Percentiles rank a stretch among this genome's conserved stretches.
Conservation (phyloP, 352 stramenopile species). For the Bremia lactucae region DNA sequence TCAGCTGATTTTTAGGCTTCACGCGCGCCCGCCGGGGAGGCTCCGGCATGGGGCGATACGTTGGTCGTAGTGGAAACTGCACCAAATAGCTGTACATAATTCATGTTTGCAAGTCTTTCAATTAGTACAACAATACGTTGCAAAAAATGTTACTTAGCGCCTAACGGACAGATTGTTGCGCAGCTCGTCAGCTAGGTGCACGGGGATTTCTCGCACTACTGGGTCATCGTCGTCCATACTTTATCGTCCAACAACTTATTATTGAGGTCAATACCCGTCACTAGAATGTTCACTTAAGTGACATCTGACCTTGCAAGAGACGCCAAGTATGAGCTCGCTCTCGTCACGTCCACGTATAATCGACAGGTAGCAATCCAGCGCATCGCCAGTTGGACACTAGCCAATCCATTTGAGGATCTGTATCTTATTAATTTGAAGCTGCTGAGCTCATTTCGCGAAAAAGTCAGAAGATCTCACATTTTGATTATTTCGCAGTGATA, state of each 20-base stretch:
- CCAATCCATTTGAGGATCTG: too few relatives aligned
- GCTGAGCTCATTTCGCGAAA: neutral
- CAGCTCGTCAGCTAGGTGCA: conserved; percentile 66
- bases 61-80: conserved; percentile 69
- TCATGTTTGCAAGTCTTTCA: neutral
- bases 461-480: conserved; percentile 23
- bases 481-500: conserved; percentile 27
- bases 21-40: conserved; percentile 46
- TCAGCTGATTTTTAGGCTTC: conserved; percentile 63
- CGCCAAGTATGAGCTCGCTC: conserved; percentile 16
- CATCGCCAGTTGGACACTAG: too few relatives aligned
- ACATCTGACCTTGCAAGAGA: neutral
- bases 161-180: conserved; percentile 52
- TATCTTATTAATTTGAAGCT: neutral
- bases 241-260: conserved; percentile 19
- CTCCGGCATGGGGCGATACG: conserved; percentile 63
- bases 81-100: conserved; percentile 45
- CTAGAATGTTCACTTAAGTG: conserved; percentile 3
- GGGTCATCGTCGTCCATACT: conserved; percentile 46
- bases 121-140: neutral
- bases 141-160: neutral
- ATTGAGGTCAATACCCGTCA: conserved; percentile 1
- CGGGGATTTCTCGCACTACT: conserved; percentile 72
- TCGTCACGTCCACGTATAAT: conserved; percentile 24
- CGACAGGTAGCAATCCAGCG: conserved; percentile 38